Percentiles rank a stretch among this genome's conserved stretches.
Evolutionary conservation across 1,284 basidiomycete species (phyloP).

Genomic region (Tilletia horrida): DNA sequence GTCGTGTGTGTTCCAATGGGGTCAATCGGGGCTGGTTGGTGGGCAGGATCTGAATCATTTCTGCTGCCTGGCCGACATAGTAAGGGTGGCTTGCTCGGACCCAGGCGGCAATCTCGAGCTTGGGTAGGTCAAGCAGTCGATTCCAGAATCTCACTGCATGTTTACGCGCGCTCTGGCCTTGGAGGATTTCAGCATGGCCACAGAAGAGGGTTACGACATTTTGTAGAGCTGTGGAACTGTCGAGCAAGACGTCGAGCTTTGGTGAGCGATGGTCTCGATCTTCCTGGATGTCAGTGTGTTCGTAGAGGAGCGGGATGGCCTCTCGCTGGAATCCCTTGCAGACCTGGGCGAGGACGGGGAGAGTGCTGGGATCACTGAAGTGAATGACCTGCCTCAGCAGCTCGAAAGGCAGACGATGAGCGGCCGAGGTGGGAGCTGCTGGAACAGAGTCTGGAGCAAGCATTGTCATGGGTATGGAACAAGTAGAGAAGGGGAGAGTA

Average conservation of each 20-base stretch:
- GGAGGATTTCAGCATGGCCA: background rate
- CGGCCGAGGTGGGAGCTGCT: background rate
- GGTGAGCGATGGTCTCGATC: background rate
- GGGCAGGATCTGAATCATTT: slow-evolving; percentile 3
- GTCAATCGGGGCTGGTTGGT: background rate
- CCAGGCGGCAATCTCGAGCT: background rate
- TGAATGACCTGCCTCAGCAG: slow-evolving; percentile 11
- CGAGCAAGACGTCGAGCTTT: background rate
- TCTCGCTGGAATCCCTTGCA: slow-evolving; percentile 7
- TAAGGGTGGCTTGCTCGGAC: background rate
- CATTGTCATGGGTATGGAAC: no score
- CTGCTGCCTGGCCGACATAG: background rate
- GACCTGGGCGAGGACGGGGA: background rate
- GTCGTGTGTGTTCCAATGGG: background rate
- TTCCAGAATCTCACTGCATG: background rate
- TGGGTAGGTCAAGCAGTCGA: background rate
- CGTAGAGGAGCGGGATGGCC: slow-evolving; percentile 1
- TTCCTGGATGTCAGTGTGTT: background rate
- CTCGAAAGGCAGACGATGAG: slow-evolving; percentile 5
- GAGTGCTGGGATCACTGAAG: background rate
- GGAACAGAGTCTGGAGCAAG: no score
- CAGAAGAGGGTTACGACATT: no score
- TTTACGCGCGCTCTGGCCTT: background rate
- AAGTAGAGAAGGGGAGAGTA: no score
- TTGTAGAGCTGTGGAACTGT: background rate